Conservation (phyloP, 164 flowering plant species). For the Amborella trichopoda region DNA sequence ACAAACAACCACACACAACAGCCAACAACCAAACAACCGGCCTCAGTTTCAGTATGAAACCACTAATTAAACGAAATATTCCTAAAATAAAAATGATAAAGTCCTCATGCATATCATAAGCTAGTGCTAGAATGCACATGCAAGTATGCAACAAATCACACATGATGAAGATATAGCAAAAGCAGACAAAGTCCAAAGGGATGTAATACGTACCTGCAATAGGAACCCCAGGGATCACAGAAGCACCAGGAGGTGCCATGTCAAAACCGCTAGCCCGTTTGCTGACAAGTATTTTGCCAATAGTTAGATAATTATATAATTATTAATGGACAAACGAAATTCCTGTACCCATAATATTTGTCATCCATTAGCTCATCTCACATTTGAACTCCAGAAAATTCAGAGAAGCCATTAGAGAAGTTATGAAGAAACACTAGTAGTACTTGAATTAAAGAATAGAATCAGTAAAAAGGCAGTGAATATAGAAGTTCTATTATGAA, state of each 20-base stretch:
- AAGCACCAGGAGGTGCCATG: conserved; percentile 58
- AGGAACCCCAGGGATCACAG: conserved; percentile 26
- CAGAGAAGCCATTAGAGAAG: too few species aligned
- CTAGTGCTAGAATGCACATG: too few species aligned
- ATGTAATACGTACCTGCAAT: conserved; percentile 27
- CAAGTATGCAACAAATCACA: too few species aligned
- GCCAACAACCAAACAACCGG: conserved; percentile 61
- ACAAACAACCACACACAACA: conserved; percentile 58
- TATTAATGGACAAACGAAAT: too few species aligned
- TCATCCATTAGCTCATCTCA: too few species aligned
- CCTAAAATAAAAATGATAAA: conserved; percentile 9
- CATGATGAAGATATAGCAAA: neutral
- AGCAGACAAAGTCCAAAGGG: neutral
- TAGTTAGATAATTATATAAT: too few species aligned
- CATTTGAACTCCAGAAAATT: too few species aligned
- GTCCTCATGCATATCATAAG: neutral
- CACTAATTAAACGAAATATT: conserved; percentile 12
- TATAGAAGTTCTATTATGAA: too few species aligned
- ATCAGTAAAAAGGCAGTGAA: too few species aligned
- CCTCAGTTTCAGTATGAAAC: conserved; percentile 44
- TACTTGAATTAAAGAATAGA: too few species aligned
- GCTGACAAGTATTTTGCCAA: conserved; percentile 34
- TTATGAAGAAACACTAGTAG: too few species aligned
- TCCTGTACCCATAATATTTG: too few species aligned
- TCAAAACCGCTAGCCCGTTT: conserved; percentile 79